Percentiles rank a stretch among this genome's conserved stretches.
Evolutionary conservation across 495 filamentous ascomycete species (phyloP).

Genomic region (Neurospora sublineolata): DNA sequence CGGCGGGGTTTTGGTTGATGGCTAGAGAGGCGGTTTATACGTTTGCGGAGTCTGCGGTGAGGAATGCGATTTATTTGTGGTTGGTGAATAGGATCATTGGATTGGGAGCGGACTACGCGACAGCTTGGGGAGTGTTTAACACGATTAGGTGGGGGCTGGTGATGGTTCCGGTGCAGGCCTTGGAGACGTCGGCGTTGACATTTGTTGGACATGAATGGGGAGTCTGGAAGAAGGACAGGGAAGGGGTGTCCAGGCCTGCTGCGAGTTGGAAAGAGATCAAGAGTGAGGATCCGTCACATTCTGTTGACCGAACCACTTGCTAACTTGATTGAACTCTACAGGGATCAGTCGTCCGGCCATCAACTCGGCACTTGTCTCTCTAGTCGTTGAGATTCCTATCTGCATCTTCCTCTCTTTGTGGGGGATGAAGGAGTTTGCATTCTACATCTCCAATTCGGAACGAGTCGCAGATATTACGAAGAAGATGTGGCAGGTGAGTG

Average conservation of each 20-base stretch:
- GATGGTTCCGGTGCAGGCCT: constrained; percentile 61
- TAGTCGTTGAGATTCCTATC: constrained; percentile 47
- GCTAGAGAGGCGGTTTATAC: constrained; percentile 18
- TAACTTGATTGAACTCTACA: not conserved
- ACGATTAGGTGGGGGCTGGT: constrained; percentile 70
- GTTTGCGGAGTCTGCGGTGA: constrained; percentile 51
- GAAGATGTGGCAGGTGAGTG: constrained; percentile 48
- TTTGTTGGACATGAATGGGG: constrained; percentile 65
- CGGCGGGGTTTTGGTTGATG: not conserved
- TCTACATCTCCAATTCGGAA: constrained; percentile 43
- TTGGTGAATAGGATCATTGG: constrained; percentile 52
- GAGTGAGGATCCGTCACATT: not conserved
- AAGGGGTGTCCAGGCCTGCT: not conserved
- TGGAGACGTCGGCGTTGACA: constrained; percentile 52
- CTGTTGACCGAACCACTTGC: not conserved
- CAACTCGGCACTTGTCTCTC: constrained; percentile 44
- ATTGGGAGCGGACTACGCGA: constrained; percentile 53
- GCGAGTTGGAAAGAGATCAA: not conserved
- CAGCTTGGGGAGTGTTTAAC: constrained; percentile 65
- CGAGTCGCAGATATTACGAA: constrained; percentile 49
- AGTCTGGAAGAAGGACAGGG: constrained; percentile 28
- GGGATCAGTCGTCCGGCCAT: constrained; percentile 1
- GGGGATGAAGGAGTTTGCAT: constrained; percentile 48
- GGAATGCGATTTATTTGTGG: constrained; percentile 66
- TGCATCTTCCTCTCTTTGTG: constrained; percentile 50